phyloP scores from a whole-genome alignment of 805 yeast genomes.

The Wickerhamomyces hampshirensis region DNA sequence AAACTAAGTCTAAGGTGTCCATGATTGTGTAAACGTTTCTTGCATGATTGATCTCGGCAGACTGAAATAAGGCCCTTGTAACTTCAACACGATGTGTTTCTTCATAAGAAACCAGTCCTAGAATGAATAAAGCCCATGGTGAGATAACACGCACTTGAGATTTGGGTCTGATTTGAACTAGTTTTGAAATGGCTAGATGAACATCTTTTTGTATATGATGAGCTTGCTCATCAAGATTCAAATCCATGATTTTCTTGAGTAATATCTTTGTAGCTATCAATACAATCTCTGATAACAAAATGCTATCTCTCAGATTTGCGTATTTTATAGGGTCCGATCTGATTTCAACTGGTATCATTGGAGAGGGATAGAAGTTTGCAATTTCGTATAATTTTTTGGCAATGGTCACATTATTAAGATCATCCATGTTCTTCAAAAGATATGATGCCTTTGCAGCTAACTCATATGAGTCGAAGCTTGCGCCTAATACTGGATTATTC shows the following conservation, averaged over 20 bases:
- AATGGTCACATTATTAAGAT: slow-evolving; percentile 4
- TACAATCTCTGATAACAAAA: slow-evolving; percentile 17
- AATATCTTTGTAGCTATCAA: slow-evolving; percentile 16
- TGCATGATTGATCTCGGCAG: slow-evolving; percentile 13
- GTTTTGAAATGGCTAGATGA: slow-evolving; percentile 1
- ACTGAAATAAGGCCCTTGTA: slow-evolving; percentile 6
- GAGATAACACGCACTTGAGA: slow-evolving; percentile 11
- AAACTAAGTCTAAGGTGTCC: slow-evolving; percentile 1
- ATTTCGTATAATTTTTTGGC: slow-evolving; percentile 16
- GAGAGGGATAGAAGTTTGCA: slow-evolving; percentile 15
- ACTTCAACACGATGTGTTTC: slow-evolving; percentile 10
- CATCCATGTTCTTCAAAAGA: slow-evolving; percentile 16
- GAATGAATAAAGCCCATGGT: slow-evolving; percentile 16
- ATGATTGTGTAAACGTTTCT: slow-evolving; percentile 12
- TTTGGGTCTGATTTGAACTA: slow-evolving; percentile 5
- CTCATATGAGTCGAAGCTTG: slow-evolving; percentile 32
- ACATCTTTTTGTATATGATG: slow-evolving; percentile 12
- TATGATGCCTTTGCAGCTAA: slow-evolving; percentile 32
- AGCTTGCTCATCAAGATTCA: slow-evolving; percentile 4
- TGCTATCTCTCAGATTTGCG: slow-evolving; percentile 14
- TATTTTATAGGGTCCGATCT: slow-evolving; percentile 8
- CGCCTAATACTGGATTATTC: slow-evolving; percentile 39
- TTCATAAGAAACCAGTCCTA: slow-evolving; percentile 12
- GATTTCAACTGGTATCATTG: slow-evolving; percentile 18
- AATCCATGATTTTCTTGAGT: slow-evolving; percentile 13